Evolutionary conservation across 2,329 filamentous ascomycete species (phyloP), one percentile per base, ranked within the genome.

Genomic region (Ophiocordyceps polyrhachis-furcata): DNA sequence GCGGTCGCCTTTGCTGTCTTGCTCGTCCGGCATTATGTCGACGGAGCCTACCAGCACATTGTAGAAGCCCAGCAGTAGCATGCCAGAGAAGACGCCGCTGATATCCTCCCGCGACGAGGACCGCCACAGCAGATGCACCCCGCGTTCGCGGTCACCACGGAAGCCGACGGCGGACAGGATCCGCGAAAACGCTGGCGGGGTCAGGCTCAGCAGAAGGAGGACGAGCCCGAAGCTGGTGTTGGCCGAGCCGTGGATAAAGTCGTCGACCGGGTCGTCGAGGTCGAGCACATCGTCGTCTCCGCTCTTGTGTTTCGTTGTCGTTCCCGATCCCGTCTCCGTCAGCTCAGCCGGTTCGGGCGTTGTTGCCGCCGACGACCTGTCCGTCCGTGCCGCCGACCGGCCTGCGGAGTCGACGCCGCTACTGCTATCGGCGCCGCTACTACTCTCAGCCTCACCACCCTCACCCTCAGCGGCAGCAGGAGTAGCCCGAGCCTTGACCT

Each of bases 211-310:
- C 45, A 96, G 70, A 1, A 96, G 70, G 14, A 93, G 71, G 1
- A 96, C 65, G 29, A 93, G 73, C 3, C 91, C 91, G 54, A 88
- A 95, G 60, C 87, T 94, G 61, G 95, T 81, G 56, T 83, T 91
- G 5, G 80, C 89, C 0, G 85, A 88, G 58, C 35, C 35, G 35
- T 94, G 86, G 35, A 95, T 79, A 57, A 95, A 98, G 20, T 81
- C 64, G 58, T 96, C 89, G 17, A 89, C 74, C 0, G 83, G 78
- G 48, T 88, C 78, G 35, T 73, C 41, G 29, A 15, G 14, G 48
- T 81, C 21, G 19, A 13, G 35, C 3, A 15, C 76, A 7, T 71
- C 65, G 29, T 73, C 71, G 2, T 47, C 71, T 52, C 50, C 64
- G 49, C 53, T 57, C 35, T 38, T 38, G n/a, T 4, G 15, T 4